These are phyloP conservation scores for Drechslerella dactyloides DNA, from an alignment of 2,329 filamentous ascomycete species.

Conservation along the genomic window DNA sequence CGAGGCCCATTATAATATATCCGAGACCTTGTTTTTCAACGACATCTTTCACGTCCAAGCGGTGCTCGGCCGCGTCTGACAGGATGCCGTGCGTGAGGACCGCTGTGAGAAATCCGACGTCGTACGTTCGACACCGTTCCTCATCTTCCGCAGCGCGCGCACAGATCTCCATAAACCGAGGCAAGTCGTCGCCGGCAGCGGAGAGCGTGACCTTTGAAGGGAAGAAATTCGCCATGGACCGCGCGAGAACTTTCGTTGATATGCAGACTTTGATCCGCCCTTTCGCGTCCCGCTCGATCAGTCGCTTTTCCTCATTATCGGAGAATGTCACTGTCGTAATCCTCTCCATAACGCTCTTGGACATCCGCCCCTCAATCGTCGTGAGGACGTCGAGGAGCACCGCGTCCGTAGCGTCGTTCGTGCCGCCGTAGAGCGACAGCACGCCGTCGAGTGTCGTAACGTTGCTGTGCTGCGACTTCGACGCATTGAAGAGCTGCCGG, in stretches of 20 bases:
- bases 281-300: constrained; percentile 51
- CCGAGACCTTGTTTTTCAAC: constrained; percentile 52
- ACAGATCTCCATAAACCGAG: constrained; percentile 23
- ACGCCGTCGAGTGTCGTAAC: constrained; percentile 54
- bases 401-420: constrained; percentile 52
- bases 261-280: constrained; percentile 49
- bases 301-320: not conserved
- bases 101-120: constrained; percentile 23
- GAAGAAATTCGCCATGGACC: constrained; percentile 47
- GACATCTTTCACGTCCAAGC: constrained; percentile 51
- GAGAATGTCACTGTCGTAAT: constrained; percentile 8
- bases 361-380: constrained; percentile 52
- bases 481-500: constrained; percentile 51
- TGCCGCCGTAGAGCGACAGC: constrained; percentile 52
- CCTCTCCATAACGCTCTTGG: constrained; percentile 32
- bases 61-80: constrained; percentile 24
- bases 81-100: constrained; percentile 27
- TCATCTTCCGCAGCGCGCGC: constrained; percentile 6
- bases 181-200: constrained; percentile 6
- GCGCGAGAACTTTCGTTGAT: constrained; percentile 40
- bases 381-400: constrained; percentile 52
- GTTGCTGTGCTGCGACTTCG: constrained; percentile 51
- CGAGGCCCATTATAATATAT: constrained; percentile 52
- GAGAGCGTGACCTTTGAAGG: constrained; percentile 18
- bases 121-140: constrained; percentile 11